These are phyloP conservation scores for Aspergillus leporis DNA, from an alignment of 495 filamentous ascomycete species.

Conservation along the genomic window DNA sequence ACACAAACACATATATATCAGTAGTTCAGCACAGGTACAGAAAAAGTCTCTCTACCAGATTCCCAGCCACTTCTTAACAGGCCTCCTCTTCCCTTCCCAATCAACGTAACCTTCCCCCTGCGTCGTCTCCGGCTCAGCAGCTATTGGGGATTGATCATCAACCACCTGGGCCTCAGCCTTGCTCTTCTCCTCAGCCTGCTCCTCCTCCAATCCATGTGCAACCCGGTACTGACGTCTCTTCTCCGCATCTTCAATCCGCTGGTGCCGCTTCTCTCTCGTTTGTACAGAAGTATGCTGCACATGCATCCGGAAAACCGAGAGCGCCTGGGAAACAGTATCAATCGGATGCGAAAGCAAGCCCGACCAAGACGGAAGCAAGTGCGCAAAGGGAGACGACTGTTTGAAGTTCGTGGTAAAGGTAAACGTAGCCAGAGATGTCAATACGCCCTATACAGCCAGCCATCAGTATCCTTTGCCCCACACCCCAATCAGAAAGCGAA, in stretches of 20 bases:
- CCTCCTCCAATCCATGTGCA: constrained; percentile 71
- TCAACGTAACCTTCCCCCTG: constrained; percentile 34
- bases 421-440: constrained; percentile 64
- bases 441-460: constrained; percentile 53
- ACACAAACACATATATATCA: constrained; percentile 8
- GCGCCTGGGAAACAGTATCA: constrained; percentile 51
- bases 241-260: constrained; percentile 71
- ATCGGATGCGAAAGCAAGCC: constrained; percentile 65
- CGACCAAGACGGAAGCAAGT: constrained; percentile 66
- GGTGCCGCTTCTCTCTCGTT: constrained; percentile 64
- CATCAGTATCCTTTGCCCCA: background rate
- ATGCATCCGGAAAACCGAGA: constrained; percentile 71
- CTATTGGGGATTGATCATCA: constrained; percentile 36
- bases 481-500: too few relatives aligned
- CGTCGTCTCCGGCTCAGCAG: constrained; percentile 19
- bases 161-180: constrained; percentile 19
- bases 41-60: constrained; percentile 57
- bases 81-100: constrained; percentile 49
- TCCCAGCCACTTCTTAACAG: constrained; percentile 63
- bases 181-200: constrained; percentile 24
- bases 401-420: constrained; percentile 72
- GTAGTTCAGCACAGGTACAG: too few relatives aligned
- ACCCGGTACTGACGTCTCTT: constrained; percentile 77
- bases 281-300: constrained; percentile 60
- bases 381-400: constrained; percentile 65